These are phyloP conservation scores for Jimgerdemannia lactiflua DNA, from an alignment of 192 early-diverging fungal species.

Conservation along the genomic window DNA sequence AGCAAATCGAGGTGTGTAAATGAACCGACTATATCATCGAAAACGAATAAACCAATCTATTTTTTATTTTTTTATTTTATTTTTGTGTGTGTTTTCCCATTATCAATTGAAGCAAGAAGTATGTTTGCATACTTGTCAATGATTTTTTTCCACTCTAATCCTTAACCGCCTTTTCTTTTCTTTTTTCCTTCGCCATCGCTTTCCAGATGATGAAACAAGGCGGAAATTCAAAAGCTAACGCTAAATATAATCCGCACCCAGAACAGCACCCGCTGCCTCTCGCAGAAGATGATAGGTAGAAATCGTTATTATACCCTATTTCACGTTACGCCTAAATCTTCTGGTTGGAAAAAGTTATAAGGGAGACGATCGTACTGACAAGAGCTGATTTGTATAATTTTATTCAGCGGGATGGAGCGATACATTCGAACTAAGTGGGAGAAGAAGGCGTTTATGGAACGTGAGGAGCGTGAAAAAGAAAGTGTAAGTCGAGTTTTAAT, in stretches of 20 bases:
- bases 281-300: slow-evolving; percentile 55
- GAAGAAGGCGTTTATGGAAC: slow-evolving; percentile 58
- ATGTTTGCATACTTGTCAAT: no score
- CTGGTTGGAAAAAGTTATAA: no score
- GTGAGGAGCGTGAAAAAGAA: slow-evolving; percentile 21
- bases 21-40: not conserved
- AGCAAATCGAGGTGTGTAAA: slow-evolving; percentile 73
- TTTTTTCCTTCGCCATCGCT: not conserved
- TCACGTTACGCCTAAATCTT: no score
- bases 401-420: slow-evolving; percentile 72
- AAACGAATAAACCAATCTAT: not conserved
- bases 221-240: slow-evolving; percentile 70
- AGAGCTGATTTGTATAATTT: not conserved
- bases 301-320: no score
- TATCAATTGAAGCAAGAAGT: no score
- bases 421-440: slow-evolving; percentile 96
- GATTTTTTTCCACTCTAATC: no score
- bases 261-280: slow-evolving; percentile 63
- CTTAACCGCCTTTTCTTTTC: no score
- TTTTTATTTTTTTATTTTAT: no score
- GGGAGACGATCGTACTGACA: no score
- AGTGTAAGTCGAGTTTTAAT: no score
- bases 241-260: slow-evolving; percentile 65
- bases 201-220: slow-evolving; percentile 47
- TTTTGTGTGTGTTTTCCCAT: no score